phyloP scores from a whole-genome alignment of 768 basidiomycete species.

The Naganishia vaughanmartiniae region DNA sequence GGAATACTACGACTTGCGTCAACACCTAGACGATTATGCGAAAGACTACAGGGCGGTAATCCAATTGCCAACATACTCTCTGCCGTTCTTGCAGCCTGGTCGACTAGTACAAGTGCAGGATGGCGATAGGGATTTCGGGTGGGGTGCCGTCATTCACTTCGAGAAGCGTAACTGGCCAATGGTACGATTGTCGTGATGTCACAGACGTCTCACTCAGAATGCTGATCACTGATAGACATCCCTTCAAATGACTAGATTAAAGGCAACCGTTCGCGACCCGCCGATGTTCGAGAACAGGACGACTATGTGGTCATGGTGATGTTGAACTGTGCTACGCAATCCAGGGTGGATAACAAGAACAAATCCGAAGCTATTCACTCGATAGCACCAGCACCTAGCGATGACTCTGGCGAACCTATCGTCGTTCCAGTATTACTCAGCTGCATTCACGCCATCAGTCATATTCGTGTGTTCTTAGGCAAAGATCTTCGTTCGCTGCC shows the following conservation, averaged over 20 bases:
- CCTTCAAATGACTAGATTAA: conserved; percentile 12
- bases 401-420: conserved; percentile 71
- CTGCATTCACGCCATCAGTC: conserved; percentile 79
- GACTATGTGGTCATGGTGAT: conserved; percentile 93
- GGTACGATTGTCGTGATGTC: background rate
- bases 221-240: background rate
- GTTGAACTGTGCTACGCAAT: conserved; percentile 69
- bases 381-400: conserved; percentile 65
- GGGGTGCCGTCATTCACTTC: conserved; percentile 91
- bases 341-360: conserved; percentile 58
- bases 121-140: conserved; percentile 84
- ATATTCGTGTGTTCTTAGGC: conserved; percentile 79
- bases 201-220: background rate
- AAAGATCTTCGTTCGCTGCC: conserved; percentile 79
- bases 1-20: conserved; percentile 88
- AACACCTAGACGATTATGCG: conserved; percentile 84
- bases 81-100: conserved; percentile 89
- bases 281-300: conserved; percentile 75
- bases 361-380: conserved; percentile 63
- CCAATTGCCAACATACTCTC: conserved; percentile 89
- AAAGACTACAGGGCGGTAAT: conserved; percentile 87
- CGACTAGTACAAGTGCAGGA: conserved; percentile 88
- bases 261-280: conserved; percentile 61
- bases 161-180: conserved; percentile 63
- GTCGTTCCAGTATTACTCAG: conserved; percentile 85